phyloP scores from a whole-genome alignment of 441 rosid genomes.

The Metrosideros polymorpha region DNA sequence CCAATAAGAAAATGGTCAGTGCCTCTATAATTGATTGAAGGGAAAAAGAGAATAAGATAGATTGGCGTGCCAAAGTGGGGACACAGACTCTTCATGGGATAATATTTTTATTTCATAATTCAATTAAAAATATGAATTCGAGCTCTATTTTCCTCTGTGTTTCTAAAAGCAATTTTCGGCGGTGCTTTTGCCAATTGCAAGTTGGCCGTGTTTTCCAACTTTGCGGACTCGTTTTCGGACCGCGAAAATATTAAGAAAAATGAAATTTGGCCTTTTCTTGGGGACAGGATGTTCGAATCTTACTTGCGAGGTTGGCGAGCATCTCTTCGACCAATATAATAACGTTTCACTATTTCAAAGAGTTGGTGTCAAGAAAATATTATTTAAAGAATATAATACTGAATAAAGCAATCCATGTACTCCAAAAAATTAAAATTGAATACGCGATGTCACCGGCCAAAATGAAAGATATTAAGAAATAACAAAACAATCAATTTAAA shows the following conservation, averaged over 20 bases:
- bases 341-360: neutral
- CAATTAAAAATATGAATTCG: neutral
- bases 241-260: neutral
- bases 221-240: neutral
- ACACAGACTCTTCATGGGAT: neutral
- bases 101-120: neutral
- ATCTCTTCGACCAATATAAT: neutral
- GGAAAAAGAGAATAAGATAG: neutral
- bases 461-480: neutral
- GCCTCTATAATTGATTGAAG: neutral
- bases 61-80: neutral
- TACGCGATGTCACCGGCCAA: neutral
- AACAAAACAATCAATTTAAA: neutral
- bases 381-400: neutral
- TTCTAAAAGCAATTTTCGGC: neutral
- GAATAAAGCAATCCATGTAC: neutral
- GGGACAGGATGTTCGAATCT: neutral
- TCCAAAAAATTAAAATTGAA: neutral
- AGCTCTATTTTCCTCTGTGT: neutral
- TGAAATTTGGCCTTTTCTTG: neutral
- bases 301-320: neutral
- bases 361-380: neutral
- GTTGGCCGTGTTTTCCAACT: neutral
- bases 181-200: neutral
- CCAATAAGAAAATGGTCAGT: neutral